phyloP scores from a whole-genome alignment of 2,329 filamentous ascomycete genomes.

The Ophiostoma montium region DNA sequence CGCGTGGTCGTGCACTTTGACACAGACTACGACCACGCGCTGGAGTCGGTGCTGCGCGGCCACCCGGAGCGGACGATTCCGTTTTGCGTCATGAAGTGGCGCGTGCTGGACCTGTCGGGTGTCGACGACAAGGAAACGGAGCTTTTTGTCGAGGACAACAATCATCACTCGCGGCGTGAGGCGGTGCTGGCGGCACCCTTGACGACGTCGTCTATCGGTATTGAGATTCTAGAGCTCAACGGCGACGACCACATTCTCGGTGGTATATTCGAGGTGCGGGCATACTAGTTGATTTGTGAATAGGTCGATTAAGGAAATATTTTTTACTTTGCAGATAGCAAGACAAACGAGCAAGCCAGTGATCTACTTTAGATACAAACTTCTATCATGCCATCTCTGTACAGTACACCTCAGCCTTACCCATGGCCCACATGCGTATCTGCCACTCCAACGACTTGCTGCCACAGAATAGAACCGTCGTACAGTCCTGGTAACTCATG shows the following conservation, averaged over 20 bases:
- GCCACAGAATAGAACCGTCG: constrained; percentile 11
- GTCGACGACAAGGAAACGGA: constrained; percentile 13
- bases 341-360: too few species aligned
- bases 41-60: constrained; percentile 16
- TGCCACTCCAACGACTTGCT: constrained; percentile 17
- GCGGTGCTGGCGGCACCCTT: constrained; percentile 7
- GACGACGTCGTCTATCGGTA: constrained; percentile 8
- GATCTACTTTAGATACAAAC: too few species aligned
- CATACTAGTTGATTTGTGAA: background rate
- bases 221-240: constrained; percentile 16
- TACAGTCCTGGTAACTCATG: background rate
- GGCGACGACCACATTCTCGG: constrained; percentile 13
- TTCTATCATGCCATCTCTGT: constrained; percentile 4
- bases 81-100: constrained; percentile 12
- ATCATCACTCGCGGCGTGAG: constrained; percentile 14
- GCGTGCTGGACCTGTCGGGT: constrained; percentile 13
- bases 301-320: too few species aligned
- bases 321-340: too few species aligned
- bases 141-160: constrained; percentile 13
- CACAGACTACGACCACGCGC: constrained; percentile 16
- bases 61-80: constrained; percentile 16
- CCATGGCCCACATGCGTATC: constrained; percentile 14
- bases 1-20: constrained; percentile 15
- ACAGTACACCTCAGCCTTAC: background rate
- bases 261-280: constrained; percentile 15